Percentiles rank a stretch among this genome's conserved stretches.
Conservation (phyloP, 2,329 filamentous ascomycete species). For the Plenodomus tracheiphilus region DNA sequence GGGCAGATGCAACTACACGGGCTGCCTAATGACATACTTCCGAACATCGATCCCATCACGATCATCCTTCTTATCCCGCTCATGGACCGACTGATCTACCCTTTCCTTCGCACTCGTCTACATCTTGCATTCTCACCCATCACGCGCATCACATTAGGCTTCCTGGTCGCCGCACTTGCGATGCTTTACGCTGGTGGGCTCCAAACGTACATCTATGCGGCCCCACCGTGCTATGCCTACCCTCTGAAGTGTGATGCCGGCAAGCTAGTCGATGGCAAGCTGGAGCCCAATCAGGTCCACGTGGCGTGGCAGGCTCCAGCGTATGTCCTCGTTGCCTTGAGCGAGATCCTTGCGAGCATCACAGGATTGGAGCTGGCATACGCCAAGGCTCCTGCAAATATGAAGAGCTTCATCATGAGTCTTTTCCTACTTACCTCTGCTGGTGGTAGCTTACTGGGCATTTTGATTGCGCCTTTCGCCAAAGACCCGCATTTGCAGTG, state of each 20-base stretch:
- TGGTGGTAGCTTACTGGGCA: conserved; percentile 62
- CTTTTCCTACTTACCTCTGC: conserved; percentile 65
- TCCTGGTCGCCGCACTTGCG: conserved; percentile 56
- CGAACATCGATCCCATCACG: conserved; percentile 52
- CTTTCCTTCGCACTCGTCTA: conserved; percentile 46
- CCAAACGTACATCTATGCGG: conserved; percentile 59
- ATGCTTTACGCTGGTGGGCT: conserved; percentile 61
- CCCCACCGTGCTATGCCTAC: conserved; percentile 56
- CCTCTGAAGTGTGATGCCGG: conserved; percentile 46
- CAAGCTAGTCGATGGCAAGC: conserved; percentile 33
- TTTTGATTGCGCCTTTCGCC: conserved; percentile 63
- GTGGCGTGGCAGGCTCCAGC: conserved; percentile 51
- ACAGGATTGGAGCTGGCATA: conserved; percentile 54
- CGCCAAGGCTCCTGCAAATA: conserved; percentile 50
- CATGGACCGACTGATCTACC: conserved; percentile 51
- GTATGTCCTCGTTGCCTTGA: conserved; percentile 51
- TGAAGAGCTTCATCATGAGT: conserved; percentile 56
- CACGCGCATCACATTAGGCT: conserved; percentile 57
- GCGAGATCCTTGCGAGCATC: conserved; percentile 53
- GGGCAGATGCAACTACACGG: conserved; percentile 52
- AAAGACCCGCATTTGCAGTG: conserved; percentile 68
- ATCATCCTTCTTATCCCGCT: conserved; percentile 54
- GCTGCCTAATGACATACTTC: conserved; percentile 54
- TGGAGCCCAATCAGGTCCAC: conserved; percentile 48
- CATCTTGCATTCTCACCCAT: conserved; percentile 53